Percentiles rank a stretch among this genome's conserved stretches.
Evolutionary conservation across 2,329 filamentous ascomycete species (phyloP).

Genomic region (Xylaria sp.): DNA sequence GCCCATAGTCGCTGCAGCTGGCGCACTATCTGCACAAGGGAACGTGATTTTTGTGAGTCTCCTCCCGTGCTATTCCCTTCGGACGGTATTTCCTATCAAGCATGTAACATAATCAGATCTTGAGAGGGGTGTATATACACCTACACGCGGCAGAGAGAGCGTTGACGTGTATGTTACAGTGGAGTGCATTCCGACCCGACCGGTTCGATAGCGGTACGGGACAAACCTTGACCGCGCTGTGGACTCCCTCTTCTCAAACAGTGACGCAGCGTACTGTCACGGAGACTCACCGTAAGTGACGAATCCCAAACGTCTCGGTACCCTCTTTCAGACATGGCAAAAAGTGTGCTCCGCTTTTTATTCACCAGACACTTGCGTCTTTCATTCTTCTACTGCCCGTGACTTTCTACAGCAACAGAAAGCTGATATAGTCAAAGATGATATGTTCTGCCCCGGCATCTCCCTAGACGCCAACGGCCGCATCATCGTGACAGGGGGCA

Average conservation of each 20-base stretch:
- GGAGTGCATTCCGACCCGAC: conserved; percentile 42
- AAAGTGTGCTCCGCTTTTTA: not conserved
- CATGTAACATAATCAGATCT: not conserved
- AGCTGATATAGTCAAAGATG: conserved; percentile 47
- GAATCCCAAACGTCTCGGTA: not conserved
- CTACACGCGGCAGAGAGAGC: not conserved
- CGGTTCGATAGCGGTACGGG: conserved; percentile 37
- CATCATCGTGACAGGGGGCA: conserved; percentile 65
- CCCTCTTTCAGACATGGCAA: conserved; percentile 32
- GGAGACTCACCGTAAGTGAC: conserved; percentile 50
- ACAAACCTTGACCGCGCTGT: conserved; percentile 38
- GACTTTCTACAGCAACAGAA: not conserved
- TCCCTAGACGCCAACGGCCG: conserved; percentile 59
- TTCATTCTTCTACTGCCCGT: not conserved
- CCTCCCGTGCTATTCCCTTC: not conserved
- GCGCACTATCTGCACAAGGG: conserved; percentile 44
- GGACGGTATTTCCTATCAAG: not conserved
- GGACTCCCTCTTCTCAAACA: conserved; percentile 39
- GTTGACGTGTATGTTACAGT: conserved; percentile 30
- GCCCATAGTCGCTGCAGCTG: conserved; percentile 51
- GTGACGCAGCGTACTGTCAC: conserved; percentile 49
- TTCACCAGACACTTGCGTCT: too few species aligned
- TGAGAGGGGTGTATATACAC: not conserved
- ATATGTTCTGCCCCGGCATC: conserved; percentile 69
- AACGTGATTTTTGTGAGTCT: conserved; percentile 40